Evolutionary conservation across 257 asterid species (phyloP).

Genomic region (Avicennia marina): DNA sequence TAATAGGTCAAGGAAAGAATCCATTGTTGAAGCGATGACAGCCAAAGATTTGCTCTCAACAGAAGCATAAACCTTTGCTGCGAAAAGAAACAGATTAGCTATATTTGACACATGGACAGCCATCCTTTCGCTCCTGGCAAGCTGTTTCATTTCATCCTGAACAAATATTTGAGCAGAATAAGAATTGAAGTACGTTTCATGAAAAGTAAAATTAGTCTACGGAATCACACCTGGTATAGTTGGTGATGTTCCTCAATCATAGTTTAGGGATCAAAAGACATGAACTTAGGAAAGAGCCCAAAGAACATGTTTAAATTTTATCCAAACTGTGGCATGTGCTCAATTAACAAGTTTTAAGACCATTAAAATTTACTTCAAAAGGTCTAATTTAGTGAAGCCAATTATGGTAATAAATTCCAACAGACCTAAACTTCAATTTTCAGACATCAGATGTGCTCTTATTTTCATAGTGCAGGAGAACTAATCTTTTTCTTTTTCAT

Average conservation of each 20-base stretch:
- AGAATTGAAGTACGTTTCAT: background rate
- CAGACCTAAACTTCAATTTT: too few relatives aligned
- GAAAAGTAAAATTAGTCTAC: background rate
- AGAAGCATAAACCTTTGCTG: conserved; percentile 73
- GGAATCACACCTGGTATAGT: background rate
- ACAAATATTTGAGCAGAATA: conserved; percentile 14
- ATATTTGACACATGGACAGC: conserved; percentile 65
- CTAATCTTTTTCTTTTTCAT: too few relatives aligned
- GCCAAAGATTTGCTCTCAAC: conserved; percentile 83
- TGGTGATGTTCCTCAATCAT: background rate
- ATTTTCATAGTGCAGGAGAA: too few relatives aligned
- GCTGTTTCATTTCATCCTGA: conserved; percentile 68
- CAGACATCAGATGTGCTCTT: too few relatives aligned
- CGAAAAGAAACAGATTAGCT: conserved; percentile 67
- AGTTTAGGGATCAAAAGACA: conserved; percentile 8
- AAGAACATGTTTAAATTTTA: too few relatives aligned
- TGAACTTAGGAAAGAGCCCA: background rate
- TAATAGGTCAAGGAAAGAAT: conserved; percentile 76
- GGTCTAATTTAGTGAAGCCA: too few relatives aligned
- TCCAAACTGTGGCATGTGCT: too few relatives aligned
- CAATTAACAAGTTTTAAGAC: too few relatives aligned
- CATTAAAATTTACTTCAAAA: too few relatives aligned
- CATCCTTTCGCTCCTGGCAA: conserved; percentile 69
- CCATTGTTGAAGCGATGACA: conserved; percentile 87
- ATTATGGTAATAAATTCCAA: too few relatives aligned